Percentiles rank a stretch among this genome's conserved stretches.
Evolutionary conservation across 257 asterid genomes (phyloP).

Genomic region (Prunella vulgaris): DNA sequence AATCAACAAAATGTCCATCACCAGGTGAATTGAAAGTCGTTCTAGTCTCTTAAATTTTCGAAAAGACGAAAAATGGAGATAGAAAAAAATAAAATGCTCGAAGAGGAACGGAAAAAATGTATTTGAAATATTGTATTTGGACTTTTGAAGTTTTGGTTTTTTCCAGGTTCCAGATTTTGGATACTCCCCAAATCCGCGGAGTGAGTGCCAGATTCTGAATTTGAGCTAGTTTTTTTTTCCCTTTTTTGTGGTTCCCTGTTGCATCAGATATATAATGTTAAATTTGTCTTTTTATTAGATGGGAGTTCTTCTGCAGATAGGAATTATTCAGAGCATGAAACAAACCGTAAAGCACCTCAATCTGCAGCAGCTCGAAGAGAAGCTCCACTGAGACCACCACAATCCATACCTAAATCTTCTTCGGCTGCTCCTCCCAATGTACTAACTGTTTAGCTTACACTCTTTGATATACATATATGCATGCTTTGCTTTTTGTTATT

Average conservation of each 20-base stretch:
- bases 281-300: slow-evolving; percentile 38
- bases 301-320: slow-evolving; percentile 76
- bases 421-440: slow-evolving; percentile 76
- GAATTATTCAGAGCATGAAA: slow-evolving; percentile 52
- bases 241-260: background rate
- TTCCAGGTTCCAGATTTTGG: slow-evolving; percentile 70
- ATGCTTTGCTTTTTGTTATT: background rate
- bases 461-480: background rate
- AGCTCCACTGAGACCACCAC: slow-evolving; percentile 60
- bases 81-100: background rate
- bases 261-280: background rate
- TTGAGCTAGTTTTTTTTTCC: background rate
- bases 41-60: slow-evolving; percentile 23
- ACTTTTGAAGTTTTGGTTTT: slow-evolving; percentile 26
- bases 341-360: slow-evolving; percentile 57
- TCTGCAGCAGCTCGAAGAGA: slow-evolving; percentile 48
- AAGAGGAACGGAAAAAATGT: background rate
- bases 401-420: slow-evolving; percentile 56
- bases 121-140: slow-evolving; percentile 11
- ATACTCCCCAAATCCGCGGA: slow-evolving; percentile 75
- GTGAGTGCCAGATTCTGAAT: slow-evolving; percentile 48
- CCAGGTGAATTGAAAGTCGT: slow-evolving; percentile 58
- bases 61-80: background rate
- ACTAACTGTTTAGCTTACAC: slow-evolving; percentile 26
- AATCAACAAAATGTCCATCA: slow-evolving; percentile 71